Evolutionary conservation across 164 flowering plant species (phyloP).

Genomic region (Chloranthus sessilifolius): DNA sequence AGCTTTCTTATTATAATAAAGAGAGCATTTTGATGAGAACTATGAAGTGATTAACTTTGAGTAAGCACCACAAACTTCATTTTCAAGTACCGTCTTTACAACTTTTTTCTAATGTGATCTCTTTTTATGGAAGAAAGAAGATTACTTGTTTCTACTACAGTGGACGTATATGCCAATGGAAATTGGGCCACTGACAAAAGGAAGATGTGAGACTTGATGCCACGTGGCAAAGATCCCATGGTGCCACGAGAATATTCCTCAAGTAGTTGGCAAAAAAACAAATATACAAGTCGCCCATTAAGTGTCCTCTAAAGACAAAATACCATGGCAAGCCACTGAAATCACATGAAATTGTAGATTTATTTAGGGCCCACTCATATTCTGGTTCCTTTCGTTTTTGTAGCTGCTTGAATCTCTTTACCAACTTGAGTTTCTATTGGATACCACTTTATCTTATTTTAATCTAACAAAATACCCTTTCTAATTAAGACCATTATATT

Average conservation of each 20-base stretch:
- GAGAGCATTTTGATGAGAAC: too few species aligned
- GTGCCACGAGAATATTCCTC: constrained; percentile 3
- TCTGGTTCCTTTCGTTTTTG: not conserved
- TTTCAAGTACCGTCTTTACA: not conserved
- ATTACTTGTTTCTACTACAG: not conserved
- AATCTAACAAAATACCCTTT: too few species aligned
- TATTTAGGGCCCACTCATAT: not conserved
- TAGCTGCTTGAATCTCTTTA: not conserved
- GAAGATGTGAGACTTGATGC: not conserved
- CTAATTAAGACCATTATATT: too few species aligned
- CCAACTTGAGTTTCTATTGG: not conserved
- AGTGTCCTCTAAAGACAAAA: not conserved
- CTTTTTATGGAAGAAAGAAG: not conserved
- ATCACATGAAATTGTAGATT: not conserved
- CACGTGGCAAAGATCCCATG: constrained; percentile 4
- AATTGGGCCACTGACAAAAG: not conserved
- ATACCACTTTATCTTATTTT: not conserved
- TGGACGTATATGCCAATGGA: not conserved
- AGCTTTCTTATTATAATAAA: not conserved
- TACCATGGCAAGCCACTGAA: not conserved
- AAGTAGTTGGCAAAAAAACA: too few species aligned
- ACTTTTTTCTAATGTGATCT: too few species aligned
- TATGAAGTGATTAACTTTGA: too few species aligned
- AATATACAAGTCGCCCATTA: too few species aligned
- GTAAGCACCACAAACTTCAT: not conserved